These are phyloP conservation scores for Venturia oleaginea DNA, from an alignment of 2,329 filamentous ascomycete species.

Conservation along the genomic window DNA sequence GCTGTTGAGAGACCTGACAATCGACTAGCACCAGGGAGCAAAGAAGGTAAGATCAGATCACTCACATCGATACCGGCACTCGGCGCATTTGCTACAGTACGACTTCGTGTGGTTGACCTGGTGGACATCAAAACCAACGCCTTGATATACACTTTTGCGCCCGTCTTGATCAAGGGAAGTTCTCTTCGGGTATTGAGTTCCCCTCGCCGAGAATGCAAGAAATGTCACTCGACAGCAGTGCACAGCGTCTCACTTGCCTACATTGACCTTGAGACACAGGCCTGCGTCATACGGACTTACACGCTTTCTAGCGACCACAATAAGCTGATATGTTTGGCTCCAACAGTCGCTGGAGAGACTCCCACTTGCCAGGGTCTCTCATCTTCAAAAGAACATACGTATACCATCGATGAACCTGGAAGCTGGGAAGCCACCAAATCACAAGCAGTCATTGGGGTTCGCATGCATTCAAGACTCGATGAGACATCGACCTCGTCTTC, in stretches of 20 bases:
- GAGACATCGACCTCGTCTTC: background rate
- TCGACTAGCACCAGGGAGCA: slow-evolving; percentile 17
- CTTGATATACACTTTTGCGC: slow-evolving; percentile 53
- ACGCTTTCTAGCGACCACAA: slow-evolving; percentile 43
- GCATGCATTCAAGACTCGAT: slow-evolving; percentile 21
- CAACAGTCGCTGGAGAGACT: slow-evolving; percentile 22
- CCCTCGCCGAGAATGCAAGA: slow-evolving; percentile 38
- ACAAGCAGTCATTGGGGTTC: slow-evolving; percentile 55
- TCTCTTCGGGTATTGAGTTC: slow-evolving; percentile 54
- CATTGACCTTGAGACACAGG: slow-evolving; percentile 47
- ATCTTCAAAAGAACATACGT: slow-evolving; percentile 40
- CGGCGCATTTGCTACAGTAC: slow-evolving; percentile 52
- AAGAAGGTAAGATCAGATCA: slow-evolving; percentile 40
- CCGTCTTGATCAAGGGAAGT: slow-evolving; percentile 48
- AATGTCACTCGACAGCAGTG: slow-evolving; percentile 48
- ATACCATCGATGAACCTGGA: slow-evolving; percentile 53
- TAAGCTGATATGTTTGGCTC: slow-evolving; percentile 48
- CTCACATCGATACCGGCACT: slow-evolving; percentile 52
- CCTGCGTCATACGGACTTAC: slow-evolving; percentile 58
- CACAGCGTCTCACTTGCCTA: slow-evolving; percentile 58
- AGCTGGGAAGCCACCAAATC: slow-evolving; percentile 54
- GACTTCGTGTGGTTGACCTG: slow-evolving; percentile 47
- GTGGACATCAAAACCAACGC: slow-evolving; percentile 51
- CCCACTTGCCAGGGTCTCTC: slow-evolving; percentile 31
- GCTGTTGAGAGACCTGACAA: background rate